Conservation (phyloP, 768 basidiomycete genomes). For the Chlorophyllum brunneum region DNA sequence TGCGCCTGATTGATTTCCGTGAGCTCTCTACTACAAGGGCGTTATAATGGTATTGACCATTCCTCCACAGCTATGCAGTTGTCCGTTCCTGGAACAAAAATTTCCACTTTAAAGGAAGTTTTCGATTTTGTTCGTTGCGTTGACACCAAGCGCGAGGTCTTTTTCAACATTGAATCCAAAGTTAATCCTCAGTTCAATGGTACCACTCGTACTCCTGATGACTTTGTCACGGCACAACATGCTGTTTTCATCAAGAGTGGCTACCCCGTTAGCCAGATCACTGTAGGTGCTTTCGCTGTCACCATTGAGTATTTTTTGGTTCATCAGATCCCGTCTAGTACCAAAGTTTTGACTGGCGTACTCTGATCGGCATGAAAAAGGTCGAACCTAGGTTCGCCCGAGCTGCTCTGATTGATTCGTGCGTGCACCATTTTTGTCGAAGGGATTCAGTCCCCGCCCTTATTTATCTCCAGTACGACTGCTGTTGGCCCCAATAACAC, state of each 20-base stretch:
- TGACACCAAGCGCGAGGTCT: slow-evolving; percentile 56
- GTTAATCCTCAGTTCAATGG: slow-evolving; percentile 53
- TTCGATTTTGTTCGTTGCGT: slow-evolving; percentile 76
- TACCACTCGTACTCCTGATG: slow-evolving; percentile 48
- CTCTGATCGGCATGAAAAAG: slow-evolving; percentile 68
- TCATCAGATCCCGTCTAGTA: slow-evolving; percentile 37
- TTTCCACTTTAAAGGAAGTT: slow-evolving; percentile 70
- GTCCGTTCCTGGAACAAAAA: slow-evolving; percentile 62
- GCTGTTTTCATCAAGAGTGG: slow-evolving; percentile 52
- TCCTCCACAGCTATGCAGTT: slow-evolving; percentile 58
- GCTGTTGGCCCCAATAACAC: slow-evolving; percentile 36
- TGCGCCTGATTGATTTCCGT: slow-evolving; percentile 58
- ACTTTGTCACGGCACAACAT: slow-evolving; percentile 62
- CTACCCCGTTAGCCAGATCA: slow-evolving; percentile 58
- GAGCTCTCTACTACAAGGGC: slow-evolving; percentile 20
- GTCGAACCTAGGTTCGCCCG: slow-evolving; percentile 53
- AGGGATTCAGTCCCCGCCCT: background rate
- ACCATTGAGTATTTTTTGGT: background rate
- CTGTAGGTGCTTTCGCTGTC: slow-evolving; percentile 35
- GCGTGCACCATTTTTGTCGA: slow-evolving; percentile 24
- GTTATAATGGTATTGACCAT: background rate
- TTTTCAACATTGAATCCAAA: slow-evolving; percentile 81
- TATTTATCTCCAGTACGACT: slow-evolving; percentile 29
- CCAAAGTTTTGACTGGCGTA: slow-evolving; percentile 83
- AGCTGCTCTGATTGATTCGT: slow-evolving; percentile 68